Evolutionary conservation across 345 rosid species (phyloP).

Genomic region (Rubroshorea leprosula): DNA sequence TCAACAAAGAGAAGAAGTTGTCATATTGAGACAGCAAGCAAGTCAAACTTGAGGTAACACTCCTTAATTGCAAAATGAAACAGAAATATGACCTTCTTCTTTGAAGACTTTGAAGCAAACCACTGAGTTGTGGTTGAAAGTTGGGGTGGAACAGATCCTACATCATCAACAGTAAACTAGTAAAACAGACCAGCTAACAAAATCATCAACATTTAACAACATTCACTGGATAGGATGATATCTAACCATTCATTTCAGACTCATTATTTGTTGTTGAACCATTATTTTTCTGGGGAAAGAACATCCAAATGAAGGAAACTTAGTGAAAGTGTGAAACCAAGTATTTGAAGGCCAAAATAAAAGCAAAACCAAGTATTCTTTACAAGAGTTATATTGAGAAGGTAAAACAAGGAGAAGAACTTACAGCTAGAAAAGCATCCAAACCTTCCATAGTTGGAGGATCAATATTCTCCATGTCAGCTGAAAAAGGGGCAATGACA

Average conservation of each 20-base stretch:
- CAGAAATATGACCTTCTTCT: constrained; percentile 35
- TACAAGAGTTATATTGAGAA: background rate
- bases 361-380: background rate
- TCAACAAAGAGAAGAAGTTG: background rate
- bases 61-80: background rate
- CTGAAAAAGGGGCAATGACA: constrained; percentile 23
- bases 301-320: constrained; percentile 8
- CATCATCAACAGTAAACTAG: constrained; percentile 18
- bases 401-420: constrained; percentile 9
- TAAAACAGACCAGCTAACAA: background rate
- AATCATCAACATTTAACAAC: constrained; percentile 1
- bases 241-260: constrained; percentile 48
- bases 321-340: too few species aligned
- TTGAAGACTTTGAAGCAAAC: constrained; percentile 53
- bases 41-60: background rate
- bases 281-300: constrained; percentile 35
- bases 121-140: constrained; percentile 37
- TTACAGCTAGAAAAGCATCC: constrained; percentile 34
- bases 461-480: constrained; percentile 33
- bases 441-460: constrained; percentile 73
- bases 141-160: constrained; percentile 38
- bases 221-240: background rate
- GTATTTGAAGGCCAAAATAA: too few species aligned
- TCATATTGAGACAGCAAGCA: background rate
- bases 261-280: constrained; percentile 18